Base-by-base conservation (phyloP, 2,329 filamentous ascomycete genomes). In the Botrytis porri region DNA sequence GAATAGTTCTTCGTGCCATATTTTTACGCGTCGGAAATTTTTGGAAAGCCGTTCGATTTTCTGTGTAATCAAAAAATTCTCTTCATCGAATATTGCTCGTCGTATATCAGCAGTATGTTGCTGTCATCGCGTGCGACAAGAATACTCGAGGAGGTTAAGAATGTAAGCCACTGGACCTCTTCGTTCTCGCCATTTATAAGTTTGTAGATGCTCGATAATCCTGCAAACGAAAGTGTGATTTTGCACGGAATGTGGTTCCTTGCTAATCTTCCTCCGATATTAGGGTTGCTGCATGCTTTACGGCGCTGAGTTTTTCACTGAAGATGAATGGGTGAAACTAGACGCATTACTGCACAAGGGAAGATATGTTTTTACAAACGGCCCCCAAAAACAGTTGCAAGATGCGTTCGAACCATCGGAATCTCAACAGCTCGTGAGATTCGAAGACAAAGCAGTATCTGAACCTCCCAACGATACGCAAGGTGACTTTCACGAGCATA, bases 321-420 rank as follows among this genome's bases (percentile, higher is more conserved):
- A 79, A 39, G 77, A 80, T 20, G 79, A 80, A 75, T 80, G 78
- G 78, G 74, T 79, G 57, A 78, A 75, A 59, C 70, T 79, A 25
- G 79, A 80, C 67, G 71, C 72, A 22, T 73, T 78, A 61, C 75
- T 80, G 35, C 79, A 80, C 69, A 79, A 79, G 61, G 79, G 79
- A 7, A 67, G 76, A 72, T 78, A 80, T 62, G 74, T 77, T 16
- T 78, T 79, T 59, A 79, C 78, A 4, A 69, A 74, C 8, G 78
- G 78, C 6, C 78, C 76, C 12, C 32, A 32, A 29, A n/a, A 18
- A 32, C 32, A 41, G 35, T 9, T n/a, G 22, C 8, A 4, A n/a
- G 39, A 14, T 43, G 18, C 37, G 45, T 7, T 14, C 22, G 48
- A 51, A 22, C 25, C 22, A 18, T 37, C n/a, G 4, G 18, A 64